These are phyloP conservation scores for Penicillium lagena DNA, from an alignment of 495 filamentous ascomycete species.

Conservation along the genomic window DNA sequence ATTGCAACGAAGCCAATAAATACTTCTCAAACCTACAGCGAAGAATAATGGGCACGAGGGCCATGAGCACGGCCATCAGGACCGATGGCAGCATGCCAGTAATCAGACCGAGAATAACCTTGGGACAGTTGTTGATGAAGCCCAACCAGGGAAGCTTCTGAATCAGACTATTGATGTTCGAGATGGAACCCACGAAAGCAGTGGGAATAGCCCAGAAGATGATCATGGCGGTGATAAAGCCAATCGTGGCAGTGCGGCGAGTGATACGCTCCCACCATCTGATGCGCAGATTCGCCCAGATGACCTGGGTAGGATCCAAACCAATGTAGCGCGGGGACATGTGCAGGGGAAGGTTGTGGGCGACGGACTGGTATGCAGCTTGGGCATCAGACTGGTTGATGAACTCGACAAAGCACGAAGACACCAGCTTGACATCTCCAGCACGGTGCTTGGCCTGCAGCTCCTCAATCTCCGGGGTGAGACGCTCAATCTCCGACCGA, in stretches of 20 bases:
- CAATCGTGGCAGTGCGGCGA: conserved; percentile 61
- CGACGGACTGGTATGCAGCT: conserved; percentile 70
- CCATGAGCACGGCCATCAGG: conserved; percentile 79
- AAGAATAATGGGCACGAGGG: conserved; percentile 81
- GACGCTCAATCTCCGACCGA: conserved; percentile 69
- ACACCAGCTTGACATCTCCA: conserved; percentile 58
- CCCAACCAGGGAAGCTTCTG: conserved; percentile 55
- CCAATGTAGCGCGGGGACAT: conserved; percentile 92
- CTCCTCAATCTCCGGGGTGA: conserved; percentile 73
- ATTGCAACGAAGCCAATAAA: conserved; percentile 1
- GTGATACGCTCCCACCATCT: conserved; percentile 82
- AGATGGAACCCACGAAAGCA: conserved; percentile 76
- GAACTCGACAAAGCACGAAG: conserved; percentile 78
- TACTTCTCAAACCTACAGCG: conserved; percentile 42
- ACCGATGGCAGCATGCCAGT: conserved; percentile 79
- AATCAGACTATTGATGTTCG: conserved; percentile 70
- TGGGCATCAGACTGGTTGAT: conserved; percentile 75
- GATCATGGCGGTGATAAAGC: conserved; percentile 70
- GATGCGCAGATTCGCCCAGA: conserved; percentile 84
- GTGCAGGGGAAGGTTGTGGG: conserved; percentile 83
- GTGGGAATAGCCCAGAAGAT: conserved; percentile 93
- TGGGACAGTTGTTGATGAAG: conserved; percentile 71
- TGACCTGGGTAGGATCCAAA: conserved; percentile 74
- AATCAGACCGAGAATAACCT: conserved; percentile 68
- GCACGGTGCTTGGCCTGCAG: conserved; percentile 67